Evolutionary conservation across 2,329 filamentous ascomycete genomes (phyloP).

Genomic region (Aspergillus thermomutatus): DNA sequence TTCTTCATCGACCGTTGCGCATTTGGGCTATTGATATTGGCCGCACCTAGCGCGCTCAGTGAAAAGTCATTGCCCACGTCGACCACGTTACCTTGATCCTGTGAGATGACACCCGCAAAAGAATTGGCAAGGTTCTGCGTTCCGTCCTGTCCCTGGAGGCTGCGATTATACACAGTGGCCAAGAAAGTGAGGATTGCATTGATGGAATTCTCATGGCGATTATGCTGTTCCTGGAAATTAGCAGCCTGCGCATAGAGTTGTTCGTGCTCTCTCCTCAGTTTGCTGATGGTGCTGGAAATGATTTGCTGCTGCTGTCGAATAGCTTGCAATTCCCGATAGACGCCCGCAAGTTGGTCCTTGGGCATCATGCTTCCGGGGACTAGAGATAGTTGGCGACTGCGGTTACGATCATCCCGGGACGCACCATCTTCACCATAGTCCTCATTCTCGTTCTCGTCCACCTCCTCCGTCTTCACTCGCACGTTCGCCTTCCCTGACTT

Average conservation of each 20-base stretch:
- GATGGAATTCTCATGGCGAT: slow-evolving; percentile 97
- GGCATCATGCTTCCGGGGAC: slow-evolving; percentile 46
- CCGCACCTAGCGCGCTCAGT: slow-evolving; percentile 32
- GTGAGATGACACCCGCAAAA: slow-evolving; percentile 71
- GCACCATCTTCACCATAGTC: slow-evolving; percentile 44
- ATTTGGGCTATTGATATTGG: slow-evolving; percentile 31
- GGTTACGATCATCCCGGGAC: slow-evolving; percentile 32
- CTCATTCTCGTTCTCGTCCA: slow-evolving; percentile 63
- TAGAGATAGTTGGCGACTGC: slow-evolving; percentile 44
- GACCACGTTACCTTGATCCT: slow-evolving; percentile 59
- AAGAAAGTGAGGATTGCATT: slow-evolving; percentile 98
- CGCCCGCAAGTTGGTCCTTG: slow-evolving; percentile 70
- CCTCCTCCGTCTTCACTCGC: slow-evolving; percentile 54
- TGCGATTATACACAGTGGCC: slow-evolving; percentile 93
- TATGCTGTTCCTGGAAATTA: slow-evolving; percentile 86
- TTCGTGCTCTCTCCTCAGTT: slow-evolving; percentile 80
- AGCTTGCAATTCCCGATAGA: slow-evolving; percentile 76
- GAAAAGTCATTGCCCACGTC: slow-evolving; percentile 56
- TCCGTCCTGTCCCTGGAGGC: slow-evolving; percentile 76
- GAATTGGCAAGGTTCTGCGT: slow-evolving; percentile 78
- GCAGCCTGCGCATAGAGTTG: slow-evolving; percentile 84
- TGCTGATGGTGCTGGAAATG: slow-evolving; percentile 77
- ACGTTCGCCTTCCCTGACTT: slow-evolving; percentile 46
- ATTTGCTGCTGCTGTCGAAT: slow-evolving; percentile 82
- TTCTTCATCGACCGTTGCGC: slow-evolving; percentile 44